Evolutionary conservation across 1,284 basidiomycete species (phyloP).

Genomic region (Fomitiporia mediterranea): DNA sequence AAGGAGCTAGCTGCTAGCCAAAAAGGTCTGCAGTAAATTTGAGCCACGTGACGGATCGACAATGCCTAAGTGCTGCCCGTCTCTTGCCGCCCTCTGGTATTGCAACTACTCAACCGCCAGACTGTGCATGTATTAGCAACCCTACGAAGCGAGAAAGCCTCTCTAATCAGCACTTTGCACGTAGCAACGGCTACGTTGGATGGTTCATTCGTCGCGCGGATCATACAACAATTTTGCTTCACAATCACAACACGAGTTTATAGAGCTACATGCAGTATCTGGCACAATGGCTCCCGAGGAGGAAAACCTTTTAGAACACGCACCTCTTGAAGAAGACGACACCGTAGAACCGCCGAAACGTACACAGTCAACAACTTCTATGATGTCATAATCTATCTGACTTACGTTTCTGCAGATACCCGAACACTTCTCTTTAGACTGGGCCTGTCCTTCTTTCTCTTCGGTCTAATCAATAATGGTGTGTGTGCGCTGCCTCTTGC

Average conservation of each 20-base stretch:
- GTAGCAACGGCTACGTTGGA: slow-evolving; percentile 2
- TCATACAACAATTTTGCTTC: background rate
- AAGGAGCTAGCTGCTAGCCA: no score
- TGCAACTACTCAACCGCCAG: background rate
- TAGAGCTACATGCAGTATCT: background rate
- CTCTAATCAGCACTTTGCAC: background rate
- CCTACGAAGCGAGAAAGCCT: background rate
- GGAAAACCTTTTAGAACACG: background rate
- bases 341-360: background rate
- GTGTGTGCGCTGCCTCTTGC: slow-evolving; percentile 19
- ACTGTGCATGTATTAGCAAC: background rate
- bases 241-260: background rate
- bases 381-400: background rate
- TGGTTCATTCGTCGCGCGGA: background rate
- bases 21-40: no score
- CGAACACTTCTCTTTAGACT: slow-evolving; percentile 33
- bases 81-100: background rate
- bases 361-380: background rate
- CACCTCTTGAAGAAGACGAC: background rate
- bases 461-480: slow-evolving; percentile 60
- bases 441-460: slow-evolving; percentile 54
- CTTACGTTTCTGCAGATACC: background rate
- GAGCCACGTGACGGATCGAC: background rate
- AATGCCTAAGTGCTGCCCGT: background rate
- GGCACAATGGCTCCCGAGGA: background rate